Percentiles rank a stretch among this genome's conserved stretches.
phyloP scores from a whole-genome alignment of 1,284 basidiomycete species.

The Dichomitus squalens region DNA sequence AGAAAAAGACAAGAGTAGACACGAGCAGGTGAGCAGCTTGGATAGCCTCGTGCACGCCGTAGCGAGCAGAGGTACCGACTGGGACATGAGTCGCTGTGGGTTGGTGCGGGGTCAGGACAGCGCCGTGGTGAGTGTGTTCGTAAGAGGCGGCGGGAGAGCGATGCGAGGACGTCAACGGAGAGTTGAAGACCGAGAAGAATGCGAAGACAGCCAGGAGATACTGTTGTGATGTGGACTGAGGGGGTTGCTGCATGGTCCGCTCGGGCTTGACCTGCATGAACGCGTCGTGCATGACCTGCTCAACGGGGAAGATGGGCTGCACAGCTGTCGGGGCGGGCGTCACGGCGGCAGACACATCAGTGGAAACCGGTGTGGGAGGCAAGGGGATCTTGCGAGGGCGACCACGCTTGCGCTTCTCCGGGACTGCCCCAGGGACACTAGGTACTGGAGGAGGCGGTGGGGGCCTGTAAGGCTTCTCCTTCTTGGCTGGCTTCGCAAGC shows the following conservation, averaged over 20 bases:
- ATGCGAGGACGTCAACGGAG: constrained; percentile 52
- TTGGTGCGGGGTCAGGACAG: constrained; percentile 29
- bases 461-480: constrained; percentile 38
- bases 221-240: constrained; percentile 46
- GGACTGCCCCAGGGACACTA: constrained; percentile 37
- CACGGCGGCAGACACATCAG: constrained; percentile 10
- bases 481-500: constrained; percentile 38
- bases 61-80: constrained; percentile 26
- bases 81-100: constrained; percentile 17
- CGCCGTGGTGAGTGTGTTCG: constrained; percentile 36
- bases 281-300: constrained; percentile 20
- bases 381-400: constrained; percentile 61
- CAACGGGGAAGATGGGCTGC: constrained; percentile 21
- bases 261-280: constrained; percentile 22
- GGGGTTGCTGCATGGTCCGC: constrained; percentile 7
- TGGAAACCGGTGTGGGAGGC: constrained; percentile 26
- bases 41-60: constrained; percentile 51
- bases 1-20: constrained; percentile 59
- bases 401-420: constrained; percentile 82
- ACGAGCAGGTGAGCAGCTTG: constrained; percentile 65
- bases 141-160: constrained; percentile 27
- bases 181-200: constrained; percentile 78
- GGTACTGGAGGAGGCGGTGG: constrained; percentile 34
- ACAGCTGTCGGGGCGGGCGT: constrained; percentile 10
- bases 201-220: constrained; percentile 77